Percentiles rank a stretch among this genome's conserved stretches.
Conservation (phyloP, 306 rosid genomes). For the Hippophae tibetana region DNA sequence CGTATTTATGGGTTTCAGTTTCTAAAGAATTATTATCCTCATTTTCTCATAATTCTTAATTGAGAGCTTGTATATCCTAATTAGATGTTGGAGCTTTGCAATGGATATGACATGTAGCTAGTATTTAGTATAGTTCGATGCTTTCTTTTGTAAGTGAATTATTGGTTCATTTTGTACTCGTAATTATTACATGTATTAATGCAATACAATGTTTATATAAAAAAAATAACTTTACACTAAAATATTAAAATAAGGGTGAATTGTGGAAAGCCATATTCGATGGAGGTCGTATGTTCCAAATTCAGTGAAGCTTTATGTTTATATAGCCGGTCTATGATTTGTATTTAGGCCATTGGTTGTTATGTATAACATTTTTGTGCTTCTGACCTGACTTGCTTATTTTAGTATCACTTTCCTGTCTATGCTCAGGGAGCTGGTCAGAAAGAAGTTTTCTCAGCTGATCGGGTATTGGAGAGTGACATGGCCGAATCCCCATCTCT, state of each 20-base stretch:
- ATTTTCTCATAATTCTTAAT: too few relatives aligned
- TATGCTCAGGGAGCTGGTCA: conserved; percentile 31
- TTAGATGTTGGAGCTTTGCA: too few relatives aligned
- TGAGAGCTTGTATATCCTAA: too few relatives aligned
- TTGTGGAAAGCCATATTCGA: background rate
- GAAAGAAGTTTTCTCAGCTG: conserved; percentile 29
- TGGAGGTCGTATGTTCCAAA: background rate
- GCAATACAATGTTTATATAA: background rate
- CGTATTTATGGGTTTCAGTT: too few relatives aligned
- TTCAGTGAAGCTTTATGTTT: background rate
- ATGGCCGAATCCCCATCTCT: conserved; percentile 21
- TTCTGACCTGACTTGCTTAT: background rate
- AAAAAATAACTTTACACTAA: background rate
- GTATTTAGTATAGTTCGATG: too few relatives aligned
- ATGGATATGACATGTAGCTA: too few relatives aligned
- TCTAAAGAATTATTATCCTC: too few relatives aligned
- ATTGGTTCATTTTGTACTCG: too few relatives aligned
- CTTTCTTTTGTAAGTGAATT: too few relatives aligned
- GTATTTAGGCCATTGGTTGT: background rate
- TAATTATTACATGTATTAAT: too few relatives aligned
- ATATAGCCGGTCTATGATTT: background rate
- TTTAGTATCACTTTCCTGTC: background rate
- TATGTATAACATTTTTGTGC: background rate
- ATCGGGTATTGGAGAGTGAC: conserved; percentile 25
- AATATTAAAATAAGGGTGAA: background rate